These are phyloP conservation scores for Cyclospora cayetanensis DNA, from an alignment of 169 alveolate species.

Conservation along the genomic window DNA sequence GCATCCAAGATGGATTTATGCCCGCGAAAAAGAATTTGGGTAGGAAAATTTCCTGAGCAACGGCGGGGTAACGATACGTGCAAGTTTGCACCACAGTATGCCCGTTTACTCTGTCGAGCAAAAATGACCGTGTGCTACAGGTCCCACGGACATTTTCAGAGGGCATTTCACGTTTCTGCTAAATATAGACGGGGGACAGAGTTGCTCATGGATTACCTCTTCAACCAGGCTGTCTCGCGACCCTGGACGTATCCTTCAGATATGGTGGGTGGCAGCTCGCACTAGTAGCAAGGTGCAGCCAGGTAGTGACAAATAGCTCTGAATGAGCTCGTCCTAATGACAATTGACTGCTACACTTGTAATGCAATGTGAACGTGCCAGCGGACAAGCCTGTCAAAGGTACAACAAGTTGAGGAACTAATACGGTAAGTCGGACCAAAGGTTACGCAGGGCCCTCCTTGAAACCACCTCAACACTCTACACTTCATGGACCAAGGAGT, in stretches of 20 bases:
- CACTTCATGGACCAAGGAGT: neutral
- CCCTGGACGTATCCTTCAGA: constrained; percentile 87
- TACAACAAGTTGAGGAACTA: constrained; percentile 71
- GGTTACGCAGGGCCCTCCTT: too few species aligned
- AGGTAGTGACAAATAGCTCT: neutral
- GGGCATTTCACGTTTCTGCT: constrained; percentile 84
- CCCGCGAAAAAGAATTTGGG: constrained; percentile 71
- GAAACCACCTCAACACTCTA: neutral
- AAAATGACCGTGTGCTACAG: constrained; percentile 77
- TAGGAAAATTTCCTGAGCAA: neutral
- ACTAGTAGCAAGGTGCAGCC: neutral
- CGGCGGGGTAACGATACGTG: too few species aligned
- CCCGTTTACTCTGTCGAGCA: neutral
- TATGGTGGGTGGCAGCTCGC: constrained; percentile 41
- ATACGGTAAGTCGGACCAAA: constrained; percentile 67
- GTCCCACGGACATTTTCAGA: constrained; percentile 84
- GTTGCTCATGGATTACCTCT: constrained; percentile 78
- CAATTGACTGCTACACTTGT: neutral
- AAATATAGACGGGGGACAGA: constrained; percentile 83
- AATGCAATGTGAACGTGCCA: neutral
- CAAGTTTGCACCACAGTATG: too few species aligned
- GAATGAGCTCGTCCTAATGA: neutral
- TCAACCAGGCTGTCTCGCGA: constrained; percentile 77
- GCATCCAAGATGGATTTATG: constrained; percentile 74
- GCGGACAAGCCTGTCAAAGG: constrained; percentile 74